phyloP scores from a whole-genome alignment of 805 yeast species.

The Metschnikowia cerradonensis region DNA sequence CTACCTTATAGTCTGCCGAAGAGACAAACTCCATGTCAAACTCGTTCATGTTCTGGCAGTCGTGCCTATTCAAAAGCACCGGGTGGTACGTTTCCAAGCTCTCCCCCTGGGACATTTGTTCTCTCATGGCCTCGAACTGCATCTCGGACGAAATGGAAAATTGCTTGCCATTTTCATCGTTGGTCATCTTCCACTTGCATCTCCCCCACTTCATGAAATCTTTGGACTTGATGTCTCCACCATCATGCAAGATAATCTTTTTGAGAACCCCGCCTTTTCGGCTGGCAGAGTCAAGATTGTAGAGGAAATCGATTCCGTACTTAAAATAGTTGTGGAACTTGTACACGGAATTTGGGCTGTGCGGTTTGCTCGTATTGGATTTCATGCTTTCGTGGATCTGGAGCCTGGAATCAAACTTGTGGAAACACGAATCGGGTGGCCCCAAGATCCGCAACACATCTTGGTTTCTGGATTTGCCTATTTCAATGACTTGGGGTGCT shows the following conservation, averaged over 20 bases:
- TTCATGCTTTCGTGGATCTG: slow-evolving; percentile 27
- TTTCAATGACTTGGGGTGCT: slow-evolving; percentile 7
- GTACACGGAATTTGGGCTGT: slow-evolving; percentile 17
- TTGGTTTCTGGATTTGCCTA: slow-evolving; percentile 49
- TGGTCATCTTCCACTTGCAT: slow-evolving; percentile 41
- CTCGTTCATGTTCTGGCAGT: slow-evolving; percentile 34
- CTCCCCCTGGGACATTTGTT: slow-evolving; percentile 10
- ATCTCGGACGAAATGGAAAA: slow-evolving; percentile 22
- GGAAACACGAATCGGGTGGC: slow-evolving; percentile 52
- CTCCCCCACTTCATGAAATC: slow-evolving; percentile 53
- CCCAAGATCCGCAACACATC: slow-evolving; percentile 46
- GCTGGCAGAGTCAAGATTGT: slow-evolving; percentile 32
- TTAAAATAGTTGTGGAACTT: slow-evolving; percentile 56
- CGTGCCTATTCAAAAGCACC: slow-evolving; percentile 35
- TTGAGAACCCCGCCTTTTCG: slow-evolving; percentile 32
- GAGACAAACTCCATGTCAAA: slow-evolving; percentile 34
- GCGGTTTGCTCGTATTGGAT: slow-evolving; percentile 17
- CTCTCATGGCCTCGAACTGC: slow-evolving; percentile 22
- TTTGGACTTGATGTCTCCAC: slow-evolving; percentile 45
- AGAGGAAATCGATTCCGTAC: slow-evolving; percentile 52
- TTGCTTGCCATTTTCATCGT: slow-evolving; percentile 6
- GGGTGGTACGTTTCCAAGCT: slow-evolving; percentile 24
- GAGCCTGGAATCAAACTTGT: slow-evolving; percentile 42
- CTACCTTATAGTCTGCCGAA: slow-evolving; percentile 15
- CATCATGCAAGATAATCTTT: slow-evolving; percentile 50